A percentile compares a stretch with the other conserved stretches of the same genome.
Evolutionary conservation across 2,329 filamentous ascomycete genomes (phyloP).

Genomic region (Aspergillus phoenicis): DNA sequence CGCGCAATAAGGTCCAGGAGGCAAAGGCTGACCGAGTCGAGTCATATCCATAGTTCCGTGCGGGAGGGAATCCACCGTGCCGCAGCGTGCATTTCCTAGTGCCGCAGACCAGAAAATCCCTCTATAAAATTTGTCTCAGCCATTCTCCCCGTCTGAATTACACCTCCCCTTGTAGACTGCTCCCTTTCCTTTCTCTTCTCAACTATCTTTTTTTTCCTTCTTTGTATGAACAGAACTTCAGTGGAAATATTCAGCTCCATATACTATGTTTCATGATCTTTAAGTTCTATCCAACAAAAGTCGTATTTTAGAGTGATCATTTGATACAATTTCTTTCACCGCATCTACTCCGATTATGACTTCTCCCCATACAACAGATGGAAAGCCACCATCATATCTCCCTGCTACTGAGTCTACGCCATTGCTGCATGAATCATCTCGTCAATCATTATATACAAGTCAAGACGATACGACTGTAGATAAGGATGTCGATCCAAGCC

Average conservation of each 20-base stretch:
- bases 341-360: background rate
- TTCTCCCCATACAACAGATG: background rate
- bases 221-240: background rate
- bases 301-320: background rate
- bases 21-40: background rate
- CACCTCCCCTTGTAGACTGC: background rate
- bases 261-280: background rate
- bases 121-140: constrained; percentile 4
- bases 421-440: constrained; percentile 1
- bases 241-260: too few relatives aligned
- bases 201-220: background rate
- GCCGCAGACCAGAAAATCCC: background rate
- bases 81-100: constrained; percentile 1
- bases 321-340: background rate
- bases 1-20: background rate
- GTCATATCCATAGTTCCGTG: constrained; percentile 1
- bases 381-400: background rate
- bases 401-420: constrained; percentile 7
- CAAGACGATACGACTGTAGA: background rate
- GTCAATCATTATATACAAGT: background rate
- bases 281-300: background rate
- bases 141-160: background rate
- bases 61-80: background rate
- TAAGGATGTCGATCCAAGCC: background rate
- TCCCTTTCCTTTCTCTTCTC: background rate